phyloP scores from a whole-genome alignment of 2,329 filamentous ascomycete genomes.

The Gliomastix tumulicola region DNA sequence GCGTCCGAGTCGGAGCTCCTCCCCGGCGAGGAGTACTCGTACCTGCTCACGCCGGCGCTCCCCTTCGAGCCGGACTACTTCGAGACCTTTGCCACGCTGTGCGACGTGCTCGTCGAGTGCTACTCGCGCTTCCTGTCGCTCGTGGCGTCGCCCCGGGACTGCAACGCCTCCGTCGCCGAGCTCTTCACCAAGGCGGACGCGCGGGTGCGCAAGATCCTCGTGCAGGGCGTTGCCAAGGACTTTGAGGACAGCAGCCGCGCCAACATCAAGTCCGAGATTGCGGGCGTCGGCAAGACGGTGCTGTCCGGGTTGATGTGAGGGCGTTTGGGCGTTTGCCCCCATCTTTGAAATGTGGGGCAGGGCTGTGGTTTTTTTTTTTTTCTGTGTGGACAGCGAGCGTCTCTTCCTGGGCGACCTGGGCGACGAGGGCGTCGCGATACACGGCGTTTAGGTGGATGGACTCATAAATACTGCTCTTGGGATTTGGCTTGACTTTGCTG shows the following conservation, averaged over 20 bases:
- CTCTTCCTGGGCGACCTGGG: neutral
- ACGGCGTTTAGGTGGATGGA: neutral
- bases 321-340: neutral
- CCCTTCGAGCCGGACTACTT: constrained; percentile 97
- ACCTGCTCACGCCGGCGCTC: constrained; percentile 82
- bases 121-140: constrained; percentile 75
- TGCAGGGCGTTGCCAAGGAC: constrained; percentile 80
- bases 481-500: too few species aligned
- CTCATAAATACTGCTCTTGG: too few species aligned
- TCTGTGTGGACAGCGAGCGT: neutral
- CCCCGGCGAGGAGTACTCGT: constrained; percentile 80
- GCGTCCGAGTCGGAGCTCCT: constrained; percentile 59
- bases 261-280: constrained; percentile 73
- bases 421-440: neutral
- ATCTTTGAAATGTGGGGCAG: neutral
- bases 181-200: constrained; percentile 86
- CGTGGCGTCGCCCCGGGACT: constrained; percentile 68
- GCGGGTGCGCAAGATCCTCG: constrained; percentile 78
- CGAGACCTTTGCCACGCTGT: constrained; percentile 91
- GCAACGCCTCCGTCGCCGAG: constrained; percentile 65
- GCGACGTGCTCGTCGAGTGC: constrained; percentile 89
- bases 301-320: constrained; percentile 72
- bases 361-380: neutral
- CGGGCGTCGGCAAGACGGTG: constrained; percentile 81
- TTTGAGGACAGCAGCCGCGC: constrained; percentile 82